phyloP scores from a whole-genome alignment of 2,329 filamentous ascomycete species.

The Colletotrichum horii region DNA sequence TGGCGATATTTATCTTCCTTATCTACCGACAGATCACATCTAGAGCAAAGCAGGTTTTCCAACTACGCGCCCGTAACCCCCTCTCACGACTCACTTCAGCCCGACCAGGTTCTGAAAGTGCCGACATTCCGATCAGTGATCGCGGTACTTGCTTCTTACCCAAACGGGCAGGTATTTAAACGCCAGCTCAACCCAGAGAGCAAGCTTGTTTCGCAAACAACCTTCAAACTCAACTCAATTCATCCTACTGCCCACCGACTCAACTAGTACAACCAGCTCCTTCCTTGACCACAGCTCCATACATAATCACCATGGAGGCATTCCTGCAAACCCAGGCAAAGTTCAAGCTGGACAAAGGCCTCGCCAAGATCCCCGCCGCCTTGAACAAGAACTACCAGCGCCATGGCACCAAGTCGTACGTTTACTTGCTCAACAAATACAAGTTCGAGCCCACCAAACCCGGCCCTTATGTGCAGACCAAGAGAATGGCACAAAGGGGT shows the following conservation, averaged over 20 bases:
- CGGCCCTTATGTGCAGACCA: constrained; percentile 12
- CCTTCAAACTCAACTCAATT: background rate
- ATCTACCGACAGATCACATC: background rate
- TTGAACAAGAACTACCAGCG: constrained; percentile 13
- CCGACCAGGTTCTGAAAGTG: background rate
- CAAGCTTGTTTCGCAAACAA: background rate
- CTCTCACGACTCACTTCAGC: background rate
- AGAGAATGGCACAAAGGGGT: constrained; percentile 15
- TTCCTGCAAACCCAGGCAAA: constrained; percentile 10
- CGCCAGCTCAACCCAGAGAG: background rate
- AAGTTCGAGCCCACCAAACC: constrained; percentile 19
- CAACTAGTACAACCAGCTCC: background rate
- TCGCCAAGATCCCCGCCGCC: background rate
- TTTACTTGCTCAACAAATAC: constrained; percentile 16
- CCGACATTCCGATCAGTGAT: background rate
- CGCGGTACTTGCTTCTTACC: background rate
- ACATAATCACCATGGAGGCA: background rate
- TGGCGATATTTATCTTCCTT: background rate
- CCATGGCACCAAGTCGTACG: constrained; percentile 15
- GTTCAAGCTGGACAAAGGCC: constrained; percentile 11
- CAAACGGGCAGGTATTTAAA: background rate
- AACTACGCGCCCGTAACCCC: background rate
- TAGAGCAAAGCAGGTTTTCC: background rate
- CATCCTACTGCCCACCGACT: background rate
- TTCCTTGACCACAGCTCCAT: background rate